Evolutionary conservation across 2,329 filamentous ascomycete genomes (phyloP).

Genomic region (Colletotrichum acutatum): DNA sequence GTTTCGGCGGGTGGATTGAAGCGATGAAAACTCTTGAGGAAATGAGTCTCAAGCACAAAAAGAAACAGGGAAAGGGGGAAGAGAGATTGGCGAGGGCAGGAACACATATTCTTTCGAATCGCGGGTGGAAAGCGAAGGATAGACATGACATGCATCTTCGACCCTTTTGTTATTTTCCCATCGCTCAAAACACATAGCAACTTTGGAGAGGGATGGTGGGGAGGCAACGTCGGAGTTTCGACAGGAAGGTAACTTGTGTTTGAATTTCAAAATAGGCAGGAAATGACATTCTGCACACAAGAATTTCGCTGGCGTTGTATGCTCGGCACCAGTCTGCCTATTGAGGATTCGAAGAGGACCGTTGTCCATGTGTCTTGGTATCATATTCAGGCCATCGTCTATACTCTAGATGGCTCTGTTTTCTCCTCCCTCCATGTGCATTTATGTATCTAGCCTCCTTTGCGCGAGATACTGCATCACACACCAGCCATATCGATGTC

Average conservation of each 20-base stretch:
- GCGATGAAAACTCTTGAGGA: neutral
- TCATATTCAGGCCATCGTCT: neutral
- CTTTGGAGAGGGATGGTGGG: neutral
- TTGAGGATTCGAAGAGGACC: neutral
- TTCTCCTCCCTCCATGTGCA: too few relatives aligned
- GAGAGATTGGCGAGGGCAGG: too few relatives aligned
- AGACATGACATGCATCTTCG: constrained; percentile 2
- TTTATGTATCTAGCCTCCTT: neutral
- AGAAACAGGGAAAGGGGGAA: neutral
- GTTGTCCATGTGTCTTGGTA: neutral
- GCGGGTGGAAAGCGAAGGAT: neutral
- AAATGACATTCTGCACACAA: neutral
- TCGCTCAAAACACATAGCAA: neutral
- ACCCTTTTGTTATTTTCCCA: neutral
- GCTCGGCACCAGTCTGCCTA: neutral
- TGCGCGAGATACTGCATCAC: neutral
- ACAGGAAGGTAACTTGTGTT: neutral
- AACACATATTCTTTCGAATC: neutral
- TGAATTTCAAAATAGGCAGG: neutral
- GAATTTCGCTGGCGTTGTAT: neutral
- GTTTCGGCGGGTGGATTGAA: neutral
- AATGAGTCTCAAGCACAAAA: neutral
- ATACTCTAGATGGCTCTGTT: neutral
- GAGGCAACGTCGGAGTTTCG: neutral
- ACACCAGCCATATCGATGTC: constrained; percentile 28